These are phyloP conservation scores for Citrullus mucosospermus DNA, from an alignment of 306 rosid species.

Conservation along the genomic window DNA sequence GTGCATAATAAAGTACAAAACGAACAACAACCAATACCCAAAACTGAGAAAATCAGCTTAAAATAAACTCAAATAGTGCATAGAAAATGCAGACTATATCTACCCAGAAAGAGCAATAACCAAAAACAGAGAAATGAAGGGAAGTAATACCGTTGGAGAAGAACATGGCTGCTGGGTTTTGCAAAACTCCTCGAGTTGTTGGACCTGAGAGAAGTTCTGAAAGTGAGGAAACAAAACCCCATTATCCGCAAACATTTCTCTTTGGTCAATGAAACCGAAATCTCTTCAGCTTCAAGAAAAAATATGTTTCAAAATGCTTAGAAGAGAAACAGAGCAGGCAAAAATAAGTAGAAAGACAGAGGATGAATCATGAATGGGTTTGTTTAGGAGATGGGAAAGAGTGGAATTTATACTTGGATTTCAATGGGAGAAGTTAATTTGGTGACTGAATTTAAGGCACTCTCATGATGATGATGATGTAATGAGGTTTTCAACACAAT, in stretches of 20 bases:
- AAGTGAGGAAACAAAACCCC: conserved; percentile 60
- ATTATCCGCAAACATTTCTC: conserved; percentile 77
- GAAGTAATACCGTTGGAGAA: conserved; percentile 25
- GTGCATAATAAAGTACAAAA: neutral
- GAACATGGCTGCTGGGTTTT: conserved; percentile 45
- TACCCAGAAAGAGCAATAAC: conserved; percentile 8
- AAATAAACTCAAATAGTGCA: neutral
- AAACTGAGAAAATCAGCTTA: neutral
- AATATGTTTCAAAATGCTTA: neutral
- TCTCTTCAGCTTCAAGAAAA: neutral
- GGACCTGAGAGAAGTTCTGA: conserved; percentile 64
- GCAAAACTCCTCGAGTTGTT: conserved; percentile 79
- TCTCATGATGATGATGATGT: conserved; percentile 26
- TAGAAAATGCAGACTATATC: neutral
- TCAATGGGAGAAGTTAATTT: conserved; percentile 1
- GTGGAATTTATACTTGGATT: conserved; percentile 27
- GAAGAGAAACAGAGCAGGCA: neutral
- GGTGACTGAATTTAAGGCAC: neutral
- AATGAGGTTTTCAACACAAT: neutral
- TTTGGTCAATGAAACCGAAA: neutral
- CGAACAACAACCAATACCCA: neutral
- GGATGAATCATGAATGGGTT: neutral
- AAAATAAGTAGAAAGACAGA: conserved; percentile 4
- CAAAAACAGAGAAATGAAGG: neutral
- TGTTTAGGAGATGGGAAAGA: conserved; percentile 1